These are phyloP conservation scores for Chaetoscypha palmicola DNA, from an alignment of 2,329 filamentous ascomycete species.

Conservation along the genomic window DNA sequence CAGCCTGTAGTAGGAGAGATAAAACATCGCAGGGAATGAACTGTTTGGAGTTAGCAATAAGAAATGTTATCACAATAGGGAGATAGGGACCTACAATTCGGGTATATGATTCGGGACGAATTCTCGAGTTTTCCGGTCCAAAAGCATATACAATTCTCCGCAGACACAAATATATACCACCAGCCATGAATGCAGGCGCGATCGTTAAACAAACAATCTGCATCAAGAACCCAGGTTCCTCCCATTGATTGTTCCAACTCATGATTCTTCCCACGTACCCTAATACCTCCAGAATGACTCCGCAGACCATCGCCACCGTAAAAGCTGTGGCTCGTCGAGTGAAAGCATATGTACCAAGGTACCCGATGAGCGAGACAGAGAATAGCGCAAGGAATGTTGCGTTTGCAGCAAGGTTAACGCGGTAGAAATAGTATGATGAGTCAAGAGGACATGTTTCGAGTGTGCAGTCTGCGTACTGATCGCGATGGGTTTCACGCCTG, in stretches of 20 bases:
- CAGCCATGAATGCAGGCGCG: constrained; percentile 57
- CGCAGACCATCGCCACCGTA: constrained; percentile 45
- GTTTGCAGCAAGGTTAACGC: constrained; percentile 47
- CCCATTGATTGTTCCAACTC: constrained; percentile 47
- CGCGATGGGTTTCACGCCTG: background rate
- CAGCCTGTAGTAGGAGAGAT: constrained; percentile 53
- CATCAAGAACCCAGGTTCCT: constrained; percentile 42
- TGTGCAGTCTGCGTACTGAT: constrained; percentile 29
- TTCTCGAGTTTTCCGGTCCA: constrained; percentile 42
- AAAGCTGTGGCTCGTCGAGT: constrained; percentile 45
- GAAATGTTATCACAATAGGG: constrained; percentile 25
- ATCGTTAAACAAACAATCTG: constrained; percentile 58
- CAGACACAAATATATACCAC: constrained; percentile 57
- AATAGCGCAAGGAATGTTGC: constrained; percentile 45
- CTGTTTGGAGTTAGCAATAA: constrained; percentile 24
- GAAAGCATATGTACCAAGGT: constrained; percentile 36
- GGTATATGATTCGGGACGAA: constrained; percentile 42
- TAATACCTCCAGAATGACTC: constrained; percentile 48
- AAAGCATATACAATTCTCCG: constrained; percentile 42
- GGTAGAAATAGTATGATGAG: constrained; percentile 44
- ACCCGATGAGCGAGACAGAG: constrained; percentile 35
- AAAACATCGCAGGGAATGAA: constrained; percentile 59
- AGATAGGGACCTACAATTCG: constrained; percentile 36
- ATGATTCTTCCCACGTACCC: constrained; percentile 54
- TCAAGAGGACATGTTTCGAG: constrained; percentile 32